phyloP scores from a whole-genome alignment of 768 basidiomycete species.

The Ramaria sp. region DNA sequence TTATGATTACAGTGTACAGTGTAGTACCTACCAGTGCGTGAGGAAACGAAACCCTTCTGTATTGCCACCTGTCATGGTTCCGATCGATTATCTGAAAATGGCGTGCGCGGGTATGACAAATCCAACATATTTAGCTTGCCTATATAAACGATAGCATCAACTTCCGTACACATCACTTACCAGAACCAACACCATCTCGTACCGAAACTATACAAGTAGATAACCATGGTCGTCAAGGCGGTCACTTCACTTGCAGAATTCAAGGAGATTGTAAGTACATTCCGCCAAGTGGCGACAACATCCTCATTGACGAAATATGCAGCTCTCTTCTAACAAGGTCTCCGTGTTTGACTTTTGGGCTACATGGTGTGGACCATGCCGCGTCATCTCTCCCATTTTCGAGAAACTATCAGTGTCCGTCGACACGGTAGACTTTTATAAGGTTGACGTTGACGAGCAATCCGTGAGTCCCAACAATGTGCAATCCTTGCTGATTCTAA shows the following conservation, averaged over 20 bases:
- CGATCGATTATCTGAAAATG: no score
- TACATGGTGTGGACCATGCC: constrained; percentile 69
- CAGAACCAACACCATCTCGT: neutral
- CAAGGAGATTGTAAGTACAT: constrained; percentile 31
- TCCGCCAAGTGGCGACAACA: neutral
- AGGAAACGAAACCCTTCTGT: no score
- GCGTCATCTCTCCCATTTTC: constrained; percentile 52
- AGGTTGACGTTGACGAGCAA: constrained; percentile 61
- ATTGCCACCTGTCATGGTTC: no score
- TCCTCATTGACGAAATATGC: neutral
- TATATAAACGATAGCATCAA: neutral
- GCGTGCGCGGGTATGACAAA: no score
- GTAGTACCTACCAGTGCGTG: no score
- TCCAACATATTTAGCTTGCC: no score
- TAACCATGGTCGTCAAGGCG: constrained; percentile 18
- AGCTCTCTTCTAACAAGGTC: constrained; percentile 38
- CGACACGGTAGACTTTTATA: constrained; percentile 46
- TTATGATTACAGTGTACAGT: no score
- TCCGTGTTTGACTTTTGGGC: constrained; percentile 68
- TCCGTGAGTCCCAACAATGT: constrained; percentile 18
- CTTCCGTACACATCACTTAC: neutral
- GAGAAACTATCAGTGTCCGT: constrained; percentile 38
- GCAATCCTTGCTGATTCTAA: neutral
- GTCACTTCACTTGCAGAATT: constrained; percentile 30
- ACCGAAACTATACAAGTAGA: neutral